Conservation (phyloP, 2,329 filamentous ascomycete species). For the Sarocladium oryzae region DNA sequence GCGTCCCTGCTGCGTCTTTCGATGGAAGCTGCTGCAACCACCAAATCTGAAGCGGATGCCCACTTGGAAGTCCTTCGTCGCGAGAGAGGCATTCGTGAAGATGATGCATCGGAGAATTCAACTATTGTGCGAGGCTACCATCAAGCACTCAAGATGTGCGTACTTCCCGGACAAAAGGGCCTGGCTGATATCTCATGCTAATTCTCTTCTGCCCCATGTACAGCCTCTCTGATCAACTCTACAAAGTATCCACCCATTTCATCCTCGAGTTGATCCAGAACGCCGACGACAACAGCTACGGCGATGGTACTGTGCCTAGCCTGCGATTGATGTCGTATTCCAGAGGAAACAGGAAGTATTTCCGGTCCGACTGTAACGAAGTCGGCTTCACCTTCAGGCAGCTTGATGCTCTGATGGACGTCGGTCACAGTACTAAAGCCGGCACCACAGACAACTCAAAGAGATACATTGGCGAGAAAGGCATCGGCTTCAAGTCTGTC, state of each 20-base stretch:
- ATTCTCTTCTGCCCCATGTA: no score
- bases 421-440: slow-evolving; percentile 27
- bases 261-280: slow-evolving; percentile 33
- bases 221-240: slow-evolving; percentile 15
- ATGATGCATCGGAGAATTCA: no score
- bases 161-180: no score
- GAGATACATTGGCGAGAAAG: slow-evolving; percentile 29
- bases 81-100: no score
- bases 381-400: slow-evolving; percentile 23
- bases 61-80: no score
- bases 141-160: no score
- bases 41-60: no score
- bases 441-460: slow-evolving; percentile 8
- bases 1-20: no score
- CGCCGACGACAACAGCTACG: slow-evolving; percentile 30
- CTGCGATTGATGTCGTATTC: neutral
- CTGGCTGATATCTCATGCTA: no score
- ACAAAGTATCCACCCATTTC: slow-evolving; percentile 26
- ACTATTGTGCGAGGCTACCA: no score
- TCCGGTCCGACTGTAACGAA: slow-evolving; percentile 25
- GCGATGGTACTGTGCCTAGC: neutral
- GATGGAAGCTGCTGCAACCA: no score
- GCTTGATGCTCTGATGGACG: slow-evolving; percentile 25
- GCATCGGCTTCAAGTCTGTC: slow-evolving; percentile 31
- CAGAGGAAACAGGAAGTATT: neutral